These are phyloP conservation scores for Casuarina equisetifolia DNA, from an alignment of 306 rosid species.

Conservation along the genomic window DNA sequence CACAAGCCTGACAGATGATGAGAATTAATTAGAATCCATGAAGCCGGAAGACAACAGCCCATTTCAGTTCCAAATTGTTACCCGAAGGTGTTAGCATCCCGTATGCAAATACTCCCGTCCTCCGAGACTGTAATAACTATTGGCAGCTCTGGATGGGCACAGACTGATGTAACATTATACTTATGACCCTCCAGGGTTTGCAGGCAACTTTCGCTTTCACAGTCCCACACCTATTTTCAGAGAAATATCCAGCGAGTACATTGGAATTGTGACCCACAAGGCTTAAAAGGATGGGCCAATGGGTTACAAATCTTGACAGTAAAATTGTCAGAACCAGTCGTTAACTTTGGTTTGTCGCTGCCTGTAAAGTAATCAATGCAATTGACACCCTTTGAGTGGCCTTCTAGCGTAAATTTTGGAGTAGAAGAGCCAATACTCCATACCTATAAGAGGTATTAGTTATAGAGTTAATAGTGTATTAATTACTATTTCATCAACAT, in stretches of 20 bases:
- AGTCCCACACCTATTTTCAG: slow-evolving; percentile 39
- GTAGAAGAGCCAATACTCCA: slow-evolving; percentile 57
- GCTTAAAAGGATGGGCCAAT: not conserved
- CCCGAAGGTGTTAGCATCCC: slow-evolving; percentile 34
- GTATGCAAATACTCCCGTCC: slow-evolving; percentile 35
- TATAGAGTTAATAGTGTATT: too few relatives aligned
- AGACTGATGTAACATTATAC: slow-evolving; percentile 33
- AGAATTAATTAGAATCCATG: not conserved
- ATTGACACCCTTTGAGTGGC: slow-evolving; percentile 63
- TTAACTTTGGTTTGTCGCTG: slow-evolving; percentile 36
- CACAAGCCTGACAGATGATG: slow-evolving; percentile 31
- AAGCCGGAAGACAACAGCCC: not conserved
- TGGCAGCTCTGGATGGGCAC: slow-evolving; percentile 45
- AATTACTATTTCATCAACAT: too few relatives aligned
- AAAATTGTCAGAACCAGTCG: slow-evolving; percentile 73
- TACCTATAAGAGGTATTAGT: slow-evolving; percentile 38
- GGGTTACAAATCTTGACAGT: slow-evolving; percentile 31
- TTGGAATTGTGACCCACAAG: not conserved
- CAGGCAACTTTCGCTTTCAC: slow-evolving; percentile 32
- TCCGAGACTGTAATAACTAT: slow-evolving; percentile 41
- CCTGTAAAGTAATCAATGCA: slow-evolving; percentile 49
- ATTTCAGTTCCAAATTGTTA: too few relatives aligned
- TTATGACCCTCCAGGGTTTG: slow-evolving; percentile 39
- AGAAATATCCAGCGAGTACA: not conserved
- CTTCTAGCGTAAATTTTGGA: slow-evolving; percentile 45